Evolutionary conservation across 139 green algal species (phyloP), one percentile per base, ranked within the genome.

Genomic region (Tetraselmis striata): DNA sequence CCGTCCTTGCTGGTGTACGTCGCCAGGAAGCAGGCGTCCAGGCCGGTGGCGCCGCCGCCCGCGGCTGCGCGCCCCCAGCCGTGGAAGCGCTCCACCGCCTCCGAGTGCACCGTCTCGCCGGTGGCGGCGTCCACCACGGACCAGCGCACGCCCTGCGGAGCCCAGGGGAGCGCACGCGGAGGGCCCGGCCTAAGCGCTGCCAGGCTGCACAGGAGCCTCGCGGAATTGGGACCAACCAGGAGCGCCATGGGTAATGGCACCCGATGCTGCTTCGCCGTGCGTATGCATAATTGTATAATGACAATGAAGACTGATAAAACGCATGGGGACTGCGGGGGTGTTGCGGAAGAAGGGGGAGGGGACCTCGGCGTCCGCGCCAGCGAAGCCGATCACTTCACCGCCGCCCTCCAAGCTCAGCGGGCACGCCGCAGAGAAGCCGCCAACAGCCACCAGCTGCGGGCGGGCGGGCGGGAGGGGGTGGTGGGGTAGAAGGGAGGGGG

Each of bases 41-140:
- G 1, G 18, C 26, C 25, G 76, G 5, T 25, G 1, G 27, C 29
- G 58, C 27, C 29, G 1, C 28, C 59, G 26, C 2, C 32, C 67
- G 29, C 11, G 27, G n/a, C 2, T 2, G 23, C 67, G 30, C 75
- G 0, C 28, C 29, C 75, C 28, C 2, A 18, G 32, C 23, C 1
- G 25, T 31, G 1, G 2, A 18, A 86, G 59, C 45, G 81, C 59
- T 0, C 77, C 77, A 0, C 45, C 59, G 0, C 28, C 29, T 76
- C 30, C 67, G 30, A 76, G 30, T 77, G 58, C 59, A 86, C n/a
- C 1, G 75, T 29, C 29, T 27, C 29, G 59, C 83, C 84, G n/a
- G 76, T 84, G 24, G 77, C 58, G 0, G 81, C 81, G 1, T 31
- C 76, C 5, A 83, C 29, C 29, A 86, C 82, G 11, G 45, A 5